Base-by-base conservation (phyloP, 306 rosid genomes). In the Purshia tridentata region DNA sequence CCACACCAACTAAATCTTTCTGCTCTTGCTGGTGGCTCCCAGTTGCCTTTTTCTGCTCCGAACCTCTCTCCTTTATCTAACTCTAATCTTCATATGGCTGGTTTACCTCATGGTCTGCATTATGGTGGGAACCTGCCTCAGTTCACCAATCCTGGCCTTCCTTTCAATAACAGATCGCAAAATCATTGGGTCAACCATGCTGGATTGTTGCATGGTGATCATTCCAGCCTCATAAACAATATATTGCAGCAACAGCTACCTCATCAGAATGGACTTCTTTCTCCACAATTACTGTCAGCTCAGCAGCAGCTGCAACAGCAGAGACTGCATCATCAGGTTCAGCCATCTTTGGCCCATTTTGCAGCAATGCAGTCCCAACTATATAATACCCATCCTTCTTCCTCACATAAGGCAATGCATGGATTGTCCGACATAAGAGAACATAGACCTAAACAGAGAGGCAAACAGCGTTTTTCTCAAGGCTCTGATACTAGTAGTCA, bases 211-310 rank as follows among this genome's bases (percentile, higher is more conserved):
- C 84, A 88, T 49, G 87, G 92, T 51, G 90, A 84, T 78, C 82
- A 83, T 73, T 64, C 93, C 46, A 81, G 80, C 72, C 86, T 92
- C 65, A 70, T 87, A 8, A 90, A 80, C 80, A 84, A 81, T 77
- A 85, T 92, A 79, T 68, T 92, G 92, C 98, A 92, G 78, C 98
- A 89, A 66, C 96, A 90, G 69, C 83, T 90, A 52, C 85, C 91
- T 48, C 96, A 85, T 73, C 96, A 80, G 61, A 81, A 89, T 77
- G 92, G 90, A 48, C 77, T 84, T 16, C 35, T 85, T 63, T 81
- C 86, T 59, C 78, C 87, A 35, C 92, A 87, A 51, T 69, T 85
- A 66, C 61, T 83, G 68, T 41, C 90, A 58, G 72, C 86, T 47
- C 92, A 83, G 85, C 80, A 76, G 49, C 73, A 75, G 67, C 80